phyloP scores from a whole-genome alignment of 2,329 filamentous ascomycete species.

The Chaetothyriales sp. region DNA sequence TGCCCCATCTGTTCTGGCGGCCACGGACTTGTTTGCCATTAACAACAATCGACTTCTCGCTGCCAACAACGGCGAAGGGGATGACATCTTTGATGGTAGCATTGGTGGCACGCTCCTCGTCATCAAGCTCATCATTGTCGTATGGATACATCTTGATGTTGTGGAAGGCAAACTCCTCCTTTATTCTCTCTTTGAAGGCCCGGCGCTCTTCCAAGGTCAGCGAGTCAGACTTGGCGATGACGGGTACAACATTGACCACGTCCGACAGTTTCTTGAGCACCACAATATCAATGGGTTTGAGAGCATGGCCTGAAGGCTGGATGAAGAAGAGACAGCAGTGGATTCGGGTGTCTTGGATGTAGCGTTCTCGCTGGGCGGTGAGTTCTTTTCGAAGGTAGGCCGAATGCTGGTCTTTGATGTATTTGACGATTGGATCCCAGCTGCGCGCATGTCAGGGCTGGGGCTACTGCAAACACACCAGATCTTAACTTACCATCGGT shows the following conservation, averaged over 20 bases:
- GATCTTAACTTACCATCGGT: conserved; percentile 53
- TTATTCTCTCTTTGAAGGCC: conserved; percentile 97
- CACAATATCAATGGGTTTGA: conserved; percentile 99
- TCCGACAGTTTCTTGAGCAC: conserved; percentile 99
- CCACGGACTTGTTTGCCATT: conserved; percentile 94
- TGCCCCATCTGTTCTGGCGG: conserved; percentile 97
- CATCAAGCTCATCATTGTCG: conserved; percentile 96
- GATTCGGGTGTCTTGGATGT: conserved; percentile 97
- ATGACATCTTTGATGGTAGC: conserved; percentile 94
- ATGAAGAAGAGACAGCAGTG: conserved; percentile 99
- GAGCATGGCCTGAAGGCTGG: conserved; percentile 89
- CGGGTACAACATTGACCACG: conserved; percentile 96
- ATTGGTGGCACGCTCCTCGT: conserved; percentile 88
- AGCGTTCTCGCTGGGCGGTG: conserved; percentile 94
- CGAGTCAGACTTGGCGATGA: conserved; percentile 96
- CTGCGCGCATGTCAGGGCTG: conserved; percentile 21
- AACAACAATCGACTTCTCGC: conserved; percentile 94
- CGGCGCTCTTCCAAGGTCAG: conserved; percentile 88
- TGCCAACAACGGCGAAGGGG: conserved; percentile 94
- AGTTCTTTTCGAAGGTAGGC: conserved; percentile 98
- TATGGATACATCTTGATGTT: conserved; percentile 99
- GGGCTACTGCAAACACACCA: not conserved
- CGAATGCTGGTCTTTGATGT: conserved; percentile 99
- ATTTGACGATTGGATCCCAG: conserved; percentile 99
- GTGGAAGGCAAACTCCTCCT: conserved; percentile 99